phyloP scores from a whole-genome alignment of 345 rosid genomes.

The Limnanthes douglasii region DNA sequence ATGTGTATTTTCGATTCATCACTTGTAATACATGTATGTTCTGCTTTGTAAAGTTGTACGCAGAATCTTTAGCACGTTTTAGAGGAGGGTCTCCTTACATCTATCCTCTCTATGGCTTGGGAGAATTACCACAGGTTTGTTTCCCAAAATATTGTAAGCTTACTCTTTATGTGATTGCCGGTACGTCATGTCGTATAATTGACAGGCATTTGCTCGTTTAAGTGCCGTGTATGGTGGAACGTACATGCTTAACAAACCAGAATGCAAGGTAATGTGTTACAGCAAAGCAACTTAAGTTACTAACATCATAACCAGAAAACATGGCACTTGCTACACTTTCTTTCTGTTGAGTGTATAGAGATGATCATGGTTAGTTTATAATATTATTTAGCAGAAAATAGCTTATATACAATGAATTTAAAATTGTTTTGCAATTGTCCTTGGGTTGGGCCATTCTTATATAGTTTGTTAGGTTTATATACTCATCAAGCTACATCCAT shows the following conservation, averaged over 20 bases:
- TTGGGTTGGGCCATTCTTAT: too few species aligned
- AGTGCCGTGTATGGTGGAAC: conserved; percentile 97
- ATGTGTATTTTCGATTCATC: neutral
- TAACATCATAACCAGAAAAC: too few species aligned
- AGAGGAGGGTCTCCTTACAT: conserved; percentile 90
- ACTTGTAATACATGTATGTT: conserved; percentile 4
- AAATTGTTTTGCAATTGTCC: too few species aligned
- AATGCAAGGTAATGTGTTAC: conserved; percentile 48
- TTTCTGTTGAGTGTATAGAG: too few species aligned
- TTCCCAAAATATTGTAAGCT: neutral
- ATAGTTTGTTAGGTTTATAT: too few species aligned
- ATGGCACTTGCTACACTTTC: too few species aligned
- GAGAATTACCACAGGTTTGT: conserved; percentile 87
- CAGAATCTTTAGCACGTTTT: conserved; percentile 85
- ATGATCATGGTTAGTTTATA: too few species aligned
- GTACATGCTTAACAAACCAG: conserved; percentile 93
- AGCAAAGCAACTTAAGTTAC: too few species aligned
- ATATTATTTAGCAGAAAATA: too few species aligned
- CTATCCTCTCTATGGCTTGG: conserved; percentile 85
- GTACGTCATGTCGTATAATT: conserved; percentile 8
- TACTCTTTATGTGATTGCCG: conserved; percentile 2
- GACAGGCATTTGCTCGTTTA: conserved; percentile 84
- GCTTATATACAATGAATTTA: too few species aligned
- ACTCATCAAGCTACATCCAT: neutral
- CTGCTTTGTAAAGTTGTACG: conserved; percentile 49